A percentile compares a stretch with the other conserved stretches of the same genome.
phyloP scores from a whole-genome alignment of 2,329 filamentous ascomycete genomes.

The Phaeomoniella chlamydospora region DNA sequence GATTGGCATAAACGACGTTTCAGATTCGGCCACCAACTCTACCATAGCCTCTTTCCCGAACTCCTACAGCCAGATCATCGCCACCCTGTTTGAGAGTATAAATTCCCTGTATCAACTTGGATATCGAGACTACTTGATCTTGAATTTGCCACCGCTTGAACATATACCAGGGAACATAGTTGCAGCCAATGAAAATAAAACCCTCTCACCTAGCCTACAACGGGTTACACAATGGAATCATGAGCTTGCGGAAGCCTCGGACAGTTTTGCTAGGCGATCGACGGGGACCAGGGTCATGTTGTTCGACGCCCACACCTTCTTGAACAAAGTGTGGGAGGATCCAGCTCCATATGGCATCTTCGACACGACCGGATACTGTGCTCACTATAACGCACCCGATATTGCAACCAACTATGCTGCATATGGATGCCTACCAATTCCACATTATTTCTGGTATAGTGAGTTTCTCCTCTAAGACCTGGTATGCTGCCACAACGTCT shows the following conservation, averaged over 20 bases:
- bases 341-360: constrained; percentile 25
- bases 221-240: constrained; percentile 31
- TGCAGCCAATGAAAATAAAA: constrained; percentile 5
- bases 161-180: constrained; percentile 24
- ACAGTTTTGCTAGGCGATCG: constrained; percentile 18
- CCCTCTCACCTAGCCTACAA: constrained; percentile 28
- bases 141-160: constrained; percentile 38
- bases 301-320: constrained; percentile 28
- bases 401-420: constrained; percentile 24
- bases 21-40: constrained; percentile 25
- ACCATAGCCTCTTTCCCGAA: constrained; percentile 27
- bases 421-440: constrained; percentile 30
- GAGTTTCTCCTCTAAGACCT: background rate
- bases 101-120: constrained; percentile 26
- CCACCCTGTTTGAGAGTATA: constrained; percentile 25
- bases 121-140: constrained; percentile 31
- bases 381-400: constrained; percentile 30
- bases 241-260: constrained; percentile 19
- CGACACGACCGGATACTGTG: constrained; percentile 31
- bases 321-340: constrained; percentile 28
- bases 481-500: background rate
- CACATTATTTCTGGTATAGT: constrained; percentile 32
- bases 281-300: constrained; percentile 21
- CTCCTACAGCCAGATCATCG: constrained; percentile 29
- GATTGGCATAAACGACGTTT: constrained; percentile 26